Conservation (phyloP, 2,329 filamentous ascomycete genomes). For the Talaromyces rugulosus region DNA sequence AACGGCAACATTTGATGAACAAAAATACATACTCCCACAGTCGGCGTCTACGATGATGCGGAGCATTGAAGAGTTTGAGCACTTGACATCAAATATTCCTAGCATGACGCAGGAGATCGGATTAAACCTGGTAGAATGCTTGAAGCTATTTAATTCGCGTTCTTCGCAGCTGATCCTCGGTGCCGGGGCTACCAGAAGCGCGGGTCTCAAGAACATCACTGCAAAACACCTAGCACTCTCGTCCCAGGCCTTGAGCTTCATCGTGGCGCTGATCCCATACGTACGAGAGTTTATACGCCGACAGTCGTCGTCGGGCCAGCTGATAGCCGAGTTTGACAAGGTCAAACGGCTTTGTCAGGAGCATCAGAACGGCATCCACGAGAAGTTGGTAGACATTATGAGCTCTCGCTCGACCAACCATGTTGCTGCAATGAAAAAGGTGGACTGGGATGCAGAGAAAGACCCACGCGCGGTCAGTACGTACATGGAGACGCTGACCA, state of each 20-base stretch:
- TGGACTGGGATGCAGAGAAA: slow-evolving; percentile 64
- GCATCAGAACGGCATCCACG: slow-evolving; percentile 84
- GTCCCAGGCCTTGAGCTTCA: slow-evolving; percentile 81
- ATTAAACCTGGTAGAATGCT: slow-evolving; percentile 72
- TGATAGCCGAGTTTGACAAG: slow-evolving; percentile 85
- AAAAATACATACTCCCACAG: slow-evolving; percentile 78
- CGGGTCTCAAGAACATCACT: slow-evolving; percentile 91
- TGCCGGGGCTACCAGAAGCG: slow-evolving; percentile 82
- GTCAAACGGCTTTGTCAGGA: slow-evolving; percentile 79
- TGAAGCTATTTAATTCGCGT: slow-evolving; percentile 91
- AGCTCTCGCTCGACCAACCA: slow-evolving; percentile 69
- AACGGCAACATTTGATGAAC: slow-evolving; percentile 73
- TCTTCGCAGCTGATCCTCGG: slow-evolving; percentile 95
- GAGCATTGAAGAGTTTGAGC: slow-evolving; percentile 77
- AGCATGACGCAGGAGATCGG: slow-evolving; percentile 85
- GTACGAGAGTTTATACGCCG: slow-evolving; percentile 86
- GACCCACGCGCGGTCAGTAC: slow-evolving; percentile 51
- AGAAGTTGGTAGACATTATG: slow-evolving; percentile 93
- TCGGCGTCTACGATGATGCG: slow-evolving; percentile 78
- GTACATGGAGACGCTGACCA: slow-evolving; percentile 83
- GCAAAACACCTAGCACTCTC: slow-evolving; percentile 92
- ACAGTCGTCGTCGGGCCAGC: slow-evolving; percentile 53
- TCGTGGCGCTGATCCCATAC: slow-evolving; percentile 82
- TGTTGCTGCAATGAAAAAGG: slow-evolving; percentile 67
- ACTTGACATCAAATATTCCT: slow-evolving; percentile 77